These are phyloP conservation scores for Coniferiporia sulphurascens DNA, from an alignment of 1,284 basidiomycete species.

Conservation along the genomic window DNA sequence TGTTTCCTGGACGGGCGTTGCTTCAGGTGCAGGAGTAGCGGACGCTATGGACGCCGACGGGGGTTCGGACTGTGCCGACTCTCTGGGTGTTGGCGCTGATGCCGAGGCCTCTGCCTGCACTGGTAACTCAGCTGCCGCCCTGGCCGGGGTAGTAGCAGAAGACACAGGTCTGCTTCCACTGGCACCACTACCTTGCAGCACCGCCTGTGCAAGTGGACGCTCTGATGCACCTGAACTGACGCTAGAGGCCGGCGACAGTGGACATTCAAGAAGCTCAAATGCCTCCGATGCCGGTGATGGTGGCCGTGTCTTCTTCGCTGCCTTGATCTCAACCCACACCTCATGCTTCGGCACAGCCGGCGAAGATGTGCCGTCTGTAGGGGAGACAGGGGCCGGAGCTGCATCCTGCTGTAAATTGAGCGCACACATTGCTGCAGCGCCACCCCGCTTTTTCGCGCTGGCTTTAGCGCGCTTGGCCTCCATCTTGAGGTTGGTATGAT, in stretches of 20 bases:
- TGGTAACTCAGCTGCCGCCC: constrained; percentile 18
- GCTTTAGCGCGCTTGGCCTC: constrained; percentile 52
- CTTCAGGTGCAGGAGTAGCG: constrained; percentile 6
- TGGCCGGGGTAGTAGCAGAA: constrained; percentile 19
- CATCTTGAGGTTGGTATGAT: constrained; percentile 54
- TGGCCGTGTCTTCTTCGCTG: constrained; percentile 17
- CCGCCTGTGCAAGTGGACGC: constrained; percentile 56
- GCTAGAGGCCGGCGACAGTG: constrained; percentile 57
- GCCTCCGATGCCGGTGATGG: constrained; percentile 31
- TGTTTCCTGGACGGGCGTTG: background rate
- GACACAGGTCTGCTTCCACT: constrained; percentile 29
- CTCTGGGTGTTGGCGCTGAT: background rate
- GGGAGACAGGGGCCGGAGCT: constrained; percentile 12
- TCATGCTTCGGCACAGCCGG: constrained; percentile 40
- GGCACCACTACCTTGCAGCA: constrained; percentile 42
- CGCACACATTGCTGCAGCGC: constrained; percentile 41
- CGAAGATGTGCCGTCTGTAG: constrained; percentile 42
- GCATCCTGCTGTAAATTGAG: constrained; percentile 24
- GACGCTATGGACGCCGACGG: constrained; percentile 5
- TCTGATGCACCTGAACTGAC: constrained; percentile 62
- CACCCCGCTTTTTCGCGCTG: constrained; percentile 49
- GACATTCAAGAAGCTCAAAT: constrained; percentile 31
- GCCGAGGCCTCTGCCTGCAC: constrained; percentile 9
- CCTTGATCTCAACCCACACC: constrained; percentile 31
- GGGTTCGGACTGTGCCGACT: background rate